Conservation (phyloP, 352 stramenopile species). For the Phytopythium montanum region DNA sequence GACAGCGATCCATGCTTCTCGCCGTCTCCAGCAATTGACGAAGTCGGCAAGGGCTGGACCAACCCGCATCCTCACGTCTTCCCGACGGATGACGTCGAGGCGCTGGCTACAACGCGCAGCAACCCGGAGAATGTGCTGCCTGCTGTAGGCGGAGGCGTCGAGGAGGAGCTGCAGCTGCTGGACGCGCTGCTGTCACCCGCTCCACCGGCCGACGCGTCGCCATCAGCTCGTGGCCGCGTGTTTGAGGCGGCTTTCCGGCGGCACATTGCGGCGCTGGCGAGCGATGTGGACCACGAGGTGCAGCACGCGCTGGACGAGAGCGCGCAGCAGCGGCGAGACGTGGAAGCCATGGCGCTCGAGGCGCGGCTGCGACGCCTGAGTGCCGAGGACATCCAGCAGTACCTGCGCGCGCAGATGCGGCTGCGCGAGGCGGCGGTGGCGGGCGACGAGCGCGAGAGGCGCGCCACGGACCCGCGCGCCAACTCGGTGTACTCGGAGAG, state of each 20-base stretch:
- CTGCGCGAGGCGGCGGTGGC: conserved; percentile 20
- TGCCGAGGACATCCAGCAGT: conserved; percentile 55
- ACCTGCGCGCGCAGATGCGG: conserved; percentile 53
- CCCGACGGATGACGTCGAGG: conserved; percentile 31
- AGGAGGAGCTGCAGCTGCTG: conserved; percentile 54
- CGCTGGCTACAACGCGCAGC: conserved; percentile 38
- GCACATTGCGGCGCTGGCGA: conserved; percentile 43
- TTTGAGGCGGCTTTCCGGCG: conserved; percentile 61
- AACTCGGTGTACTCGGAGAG: conserved; percentile 61
- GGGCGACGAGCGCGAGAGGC: conserved; percentile 29
- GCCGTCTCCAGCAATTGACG: background rate
- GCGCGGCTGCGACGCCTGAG: conserved; percentile 37
- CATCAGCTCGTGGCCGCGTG: conserved; percentile 18
- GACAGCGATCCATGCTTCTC: conserved; percentile 25
- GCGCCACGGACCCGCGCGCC: conserved; percentile 31
- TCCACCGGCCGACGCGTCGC: conserved; percentile 11
- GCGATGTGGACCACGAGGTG: conserved; percentile 51
- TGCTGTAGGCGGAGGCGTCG: conserved; percentile 30
- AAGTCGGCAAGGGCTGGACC: conserved; percentile 18
- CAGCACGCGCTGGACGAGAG: conserved; percentile 54
- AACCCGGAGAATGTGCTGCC: conserved; percentile 52
- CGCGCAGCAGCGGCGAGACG: conserved; percentile 50
- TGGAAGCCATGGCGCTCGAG: conserved; percentile 49
- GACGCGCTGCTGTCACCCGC: conserved; percentile 37
- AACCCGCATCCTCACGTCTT: conserved; percentile 21